Percentiles rank a stretch among this genome's conserved stretches.
Conservation (phyloP, 2,329 filamentous ascomycete genomes). For the Fusarium sp. region DNA sequence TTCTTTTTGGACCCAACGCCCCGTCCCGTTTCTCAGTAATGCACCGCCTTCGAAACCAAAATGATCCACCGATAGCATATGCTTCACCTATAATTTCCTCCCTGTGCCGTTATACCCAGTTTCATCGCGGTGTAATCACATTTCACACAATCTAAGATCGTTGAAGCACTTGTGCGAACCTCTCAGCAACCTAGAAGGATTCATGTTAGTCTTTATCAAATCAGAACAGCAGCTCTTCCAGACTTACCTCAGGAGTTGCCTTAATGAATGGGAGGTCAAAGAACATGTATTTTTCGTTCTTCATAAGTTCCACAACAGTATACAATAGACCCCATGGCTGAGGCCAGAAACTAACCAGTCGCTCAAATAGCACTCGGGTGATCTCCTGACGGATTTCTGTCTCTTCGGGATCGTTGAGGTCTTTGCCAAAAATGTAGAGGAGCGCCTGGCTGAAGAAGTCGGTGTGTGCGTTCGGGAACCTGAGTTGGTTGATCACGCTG, state of each 20-base stretch:
- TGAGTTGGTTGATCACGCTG: constrained; percentile 91
- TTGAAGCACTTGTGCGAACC: constrained; percentile 56
- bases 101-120: constrained; percentile 35
- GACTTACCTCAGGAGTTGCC: constrained; percentile 83
- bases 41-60: constrained; percentile 45
- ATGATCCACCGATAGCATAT: constrained; percentile 39
- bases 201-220: constrained; percentile 23
- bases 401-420: constrained; percentile 81
- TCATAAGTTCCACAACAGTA: constrained; percentile 88
- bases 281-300: constrained; percentile 92
- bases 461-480: constrained; percentile 90
- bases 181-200: constrained; percentile 54
- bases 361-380: constrained; percentile 88
- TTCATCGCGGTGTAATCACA: constrained; percentile 10
- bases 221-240: not conserved
- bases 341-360: constrained; percentile 88
- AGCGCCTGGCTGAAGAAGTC: constrained; percentile 92
- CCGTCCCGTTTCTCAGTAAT: constrained; percentile 36
- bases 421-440: constrained; percentile 86
- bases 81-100: constrained; percentile 32
- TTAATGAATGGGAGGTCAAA: constrained; percentile 96
- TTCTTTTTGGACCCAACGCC: constrained; percentile 50
- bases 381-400: constrained; percentile 91
- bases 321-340: constrained; percentile 97
- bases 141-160: constrained; percentile 46